phyloP scores from a whole-genome alignment of 2,329 filamentous ascomycete genomes.

The Cladosporium colombiae region DNA sequence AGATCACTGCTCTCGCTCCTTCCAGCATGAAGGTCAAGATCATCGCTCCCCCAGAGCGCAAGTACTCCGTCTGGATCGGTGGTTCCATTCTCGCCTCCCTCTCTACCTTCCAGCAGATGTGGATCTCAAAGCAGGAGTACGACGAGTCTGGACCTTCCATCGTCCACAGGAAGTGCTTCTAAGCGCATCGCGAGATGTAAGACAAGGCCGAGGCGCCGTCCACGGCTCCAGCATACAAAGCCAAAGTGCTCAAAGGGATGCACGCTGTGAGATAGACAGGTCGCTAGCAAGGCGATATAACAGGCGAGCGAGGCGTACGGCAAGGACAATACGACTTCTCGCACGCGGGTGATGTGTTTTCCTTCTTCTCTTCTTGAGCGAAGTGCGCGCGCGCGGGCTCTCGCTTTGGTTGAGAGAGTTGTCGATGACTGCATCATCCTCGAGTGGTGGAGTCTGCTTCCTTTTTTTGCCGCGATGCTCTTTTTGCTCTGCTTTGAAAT shows the following conservation, averaged over 20 bases:
- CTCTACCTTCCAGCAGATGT: slow-evolving; percentile 99
- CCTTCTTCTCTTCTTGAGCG: slow-evolving; percentile 20
- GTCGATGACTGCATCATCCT: slow-evolving; percentile 12
- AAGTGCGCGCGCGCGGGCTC: slow-evolving; percentile 16
- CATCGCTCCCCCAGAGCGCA: slow-evolving; percentile 99
- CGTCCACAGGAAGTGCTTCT: slow-evolving; percentile 99
- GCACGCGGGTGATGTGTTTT: slow-evolving; percentile 11
- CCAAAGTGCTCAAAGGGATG: slow-evolving; percentile 12
- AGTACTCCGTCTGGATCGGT: slow-evolving; percentile 99
- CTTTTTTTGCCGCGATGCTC: slow-evolving; percentile 14
- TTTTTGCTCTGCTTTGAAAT: slow-evolving; percentile 21
- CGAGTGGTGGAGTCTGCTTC: slow-evolving; percentile 5
- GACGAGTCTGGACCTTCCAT: slow-evolving; percentile 99
- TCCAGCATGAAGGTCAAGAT: slow-evolving; percentile 99
- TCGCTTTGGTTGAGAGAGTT: slow-evolving; percentile 17
- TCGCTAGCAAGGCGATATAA: slow-evolving; percentile 19
- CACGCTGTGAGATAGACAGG: slow-evolving; percentile 19
- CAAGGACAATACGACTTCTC: not conserved
- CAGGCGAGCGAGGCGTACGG: slow-evolving; percentile 16
- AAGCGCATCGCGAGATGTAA: slow-evolving; percentile 53
- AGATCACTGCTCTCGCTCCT: slow-evolving; percentile 98
- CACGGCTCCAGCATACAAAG: slow-evolving; percentile 17
- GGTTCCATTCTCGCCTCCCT: slow-evolving; percentile 99
- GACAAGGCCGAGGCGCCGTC: slow-evolving; percentile 19
- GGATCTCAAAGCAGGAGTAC: slow-evolving; percentile 99